These are phyloP conservation scores for Lactarius deliciosus DNA, from an alignment of 768 basidiomycete genomes.

Conservation along the genomic window DNA sequence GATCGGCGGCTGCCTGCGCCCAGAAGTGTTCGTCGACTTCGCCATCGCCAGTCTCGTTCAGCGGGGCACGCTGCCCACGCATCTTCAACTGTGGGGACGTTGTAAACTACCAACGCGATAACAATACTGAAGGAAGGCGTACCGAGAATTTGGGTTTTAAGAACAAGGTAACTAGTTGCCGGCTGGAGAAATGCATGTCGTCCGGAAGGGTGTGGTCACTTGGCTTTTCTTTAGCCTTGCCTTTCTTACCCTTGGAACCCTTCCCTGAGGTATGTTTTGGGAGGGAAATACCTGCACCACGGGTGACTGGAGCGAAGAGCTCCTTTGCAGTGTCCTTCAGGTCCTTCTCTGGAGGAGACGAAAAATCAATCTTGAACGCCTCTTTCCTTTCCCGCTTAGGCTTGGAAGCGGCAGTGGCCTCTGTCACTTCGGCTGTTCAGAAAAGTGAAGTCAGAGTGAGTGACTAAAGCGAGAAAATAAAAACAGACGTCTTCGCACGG, in stretches of 20 bases:
- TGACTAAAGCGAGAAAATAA: slow-evolving; percentile 1
- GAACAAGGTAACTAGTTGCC: slow-evolving; percentile 89
- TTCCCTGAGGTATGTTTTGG: slow-evolving; percentile 37
- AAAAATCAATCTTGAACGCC: slow-evolving; percentile 80
- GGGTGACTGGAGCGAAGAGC: slow-evolving; percentile 75
- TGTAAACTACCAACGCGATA: not conserved
- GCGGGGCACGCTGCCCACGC: slow-evolving; percentile 65
- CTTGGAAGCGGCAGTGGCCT: slow-evolving; percentile 47
- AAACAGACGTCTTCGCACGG: slow-evolving; percentile 66
- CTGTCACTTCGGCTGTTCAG: slow-evolving; percentile 48
- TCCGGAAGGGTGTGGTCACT: slow-evolving; percentile 84
- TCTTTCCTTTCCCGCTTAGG: slow-evolving; percentile 74
- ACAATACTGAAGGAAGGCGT: slow-evolving; percentile 35
- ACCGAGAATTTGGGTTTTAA: slow-evolving; percentile 95
- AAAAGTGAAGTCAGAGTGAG: slow-evolving; percentile 17
- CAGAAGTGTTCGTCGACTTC: slow-evolving; percentile 97
- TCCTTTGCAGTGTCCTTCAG: slow-evolving; percentile 63
- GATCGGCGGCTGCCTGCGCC: slow-evolving; percentile 90
- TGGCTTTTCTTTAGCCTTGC: slow-evolving; percentile 57
- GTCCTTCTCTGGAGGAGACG: slow-evolving; percentile 56
- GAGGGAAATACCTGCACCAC: slow-evolving; percentile 66
- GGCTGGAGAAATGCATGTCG: slow-evolving; percentile 95
- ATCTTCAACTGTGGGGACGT: slow-evolving; percentile 67
- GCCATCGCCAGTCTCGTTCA: slow-evolving; percentile 67
- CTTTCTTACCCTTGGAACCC: slow-evolving; percentile 46